phyloP scores from a whole-genome alignment of 352 stramenopile genomes.

The Phytophthora citrophthora region DNA sequence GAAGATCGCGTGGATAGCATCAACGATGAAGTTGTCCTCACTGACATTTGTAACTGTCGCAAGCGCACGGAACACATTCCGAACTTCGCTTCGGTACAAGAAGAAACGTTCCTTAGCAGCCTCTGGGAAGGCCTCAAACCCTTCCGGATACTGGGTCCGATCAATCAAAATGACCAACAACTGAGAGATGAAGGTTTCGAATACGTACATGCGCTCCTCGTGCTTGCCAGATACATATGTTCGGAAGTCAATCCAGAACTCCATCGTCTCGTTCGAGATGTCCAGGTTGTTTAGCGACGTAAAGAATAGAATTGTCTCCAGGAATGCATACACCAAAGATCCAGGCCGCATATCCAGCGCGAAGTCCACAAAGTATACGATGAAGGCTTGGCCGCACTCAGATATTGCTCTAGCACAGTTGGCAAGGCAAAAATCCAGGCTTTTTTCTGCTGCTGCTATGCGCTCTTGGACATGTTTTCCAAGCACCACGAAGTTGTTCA shows the following conservation, averaged over 20 bases:
- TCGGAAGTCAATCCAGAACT: constrained; percentile 85
- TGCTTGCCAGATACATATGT: constrained; percentile 80
- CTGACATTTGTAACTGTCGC: constrained; percentile 71
- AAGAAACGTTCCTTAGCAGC: constrained; percentile 68
- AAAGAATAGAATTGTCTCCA: constrained; percentile 74
- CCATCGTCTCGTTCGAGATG: constrained; percentile 82
- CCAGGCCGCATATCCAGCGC: constrained; percentile 61
- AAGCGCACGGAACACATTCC: constrained; percentile 75
- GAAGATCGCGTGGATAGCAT: constrained; percentile 77
- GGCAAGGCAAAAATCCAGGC: constrained; percentile 53
- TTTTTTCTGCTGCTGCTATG: constrained; percentile 27
- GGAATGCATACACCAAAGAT: constrained; percentile 78
- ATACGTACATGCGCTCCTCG: constrained; percentile 68
- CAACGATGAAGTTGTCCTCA: constrained; percentile 82
- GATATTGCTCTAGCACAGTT: constrained; percentile 63
- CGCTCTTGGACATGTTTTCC: constrained; percentile 61
- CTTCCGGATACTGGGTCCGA: constrained; percentile 67
- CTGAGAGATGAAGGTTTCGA: constrained; percentile 76
- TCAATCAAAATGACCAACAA: constrained; percentile 75
- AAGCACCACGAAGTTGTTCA: constrained; percentile 80
- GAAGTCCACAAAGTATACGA: constrained; percentile 84
- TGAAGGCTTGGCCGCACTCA: constrained; percentile 80
- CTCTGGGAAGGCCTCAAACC: constrained; percentile 56
- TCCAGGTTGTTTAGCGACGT: constrained; percentile 69
- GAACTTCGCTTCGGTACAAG: constrained; percentile 76